These are phyloP conservation scores for Sanguinoderma infundibulare DNA, from an alignment of 1,284 basidiomycete species.

Conservation along the genomic window DNA sequence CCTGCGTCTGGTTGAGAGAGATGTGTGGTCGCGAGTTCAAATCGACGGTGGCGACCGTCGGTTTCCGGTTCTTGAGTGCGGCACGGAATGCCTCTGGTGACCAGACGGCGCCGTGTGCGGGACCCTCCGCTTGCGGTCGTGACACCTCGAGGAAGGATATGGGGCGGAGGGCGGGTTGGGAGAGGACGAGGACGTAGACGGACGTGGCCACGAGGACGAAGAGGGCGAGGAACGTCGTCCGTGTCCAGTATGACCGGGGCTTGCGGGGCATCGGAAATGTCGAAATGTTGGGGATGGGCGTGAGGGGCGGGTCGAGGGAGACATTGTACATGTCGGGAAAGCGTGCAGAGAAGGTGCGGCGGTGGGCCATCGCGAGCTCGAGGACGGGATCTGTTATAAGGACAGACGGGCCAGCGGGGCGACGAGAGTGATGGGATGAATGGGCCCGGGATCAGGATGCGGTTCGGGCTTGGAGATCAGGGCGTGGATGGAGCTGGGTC, in stretches of 20 bases:
- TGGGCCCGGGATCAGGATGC: background rate
- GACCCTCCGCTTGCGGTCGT: conserved; percentile 28
- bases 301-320: conserved; percentile 35
- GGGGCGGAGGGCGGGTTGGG: conserved; percentile 47
- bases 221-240: conserved; percentile 57
- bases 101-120: conserved; percentile 26
- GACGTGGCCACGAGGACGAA: conserved; percentile 52
- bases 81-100: conserved; percentile 31
- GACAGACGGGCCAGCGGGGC: background rate
- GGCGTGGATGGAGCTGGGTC: background rate
- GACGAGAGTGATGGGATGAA: background rate
- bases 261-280: conserved; percentile 32
- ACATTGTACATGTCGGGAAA: conserved; percentile 34
- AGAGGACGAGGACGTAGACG: conserved; percentile 56
- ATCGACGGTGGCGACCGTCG: conserved; percentile 24
- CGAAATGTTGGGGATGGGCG: conserved; percentile 33
- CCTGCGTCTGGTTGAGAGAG: conserved; percentile 57
- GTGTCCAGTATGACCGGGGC: conserved; percentile 39
- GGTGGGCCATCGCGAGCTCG: conserved; percentile 34
- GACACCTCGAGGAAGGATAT: conserved; percentile 37
- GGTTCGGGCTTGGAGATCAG: background rate
- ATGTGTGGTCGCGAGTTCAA: conserved; percentile 42
- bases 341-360: conserved; percentile 37
- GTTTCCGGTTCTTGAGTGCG: conserved; percentile 33
- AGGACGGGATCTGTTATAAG: conserved; percentile 15